Evolutionary conservation across 1,139 yeast species (phyloP).

Genomic region (Blastobotrys petasosporus): DNA sequence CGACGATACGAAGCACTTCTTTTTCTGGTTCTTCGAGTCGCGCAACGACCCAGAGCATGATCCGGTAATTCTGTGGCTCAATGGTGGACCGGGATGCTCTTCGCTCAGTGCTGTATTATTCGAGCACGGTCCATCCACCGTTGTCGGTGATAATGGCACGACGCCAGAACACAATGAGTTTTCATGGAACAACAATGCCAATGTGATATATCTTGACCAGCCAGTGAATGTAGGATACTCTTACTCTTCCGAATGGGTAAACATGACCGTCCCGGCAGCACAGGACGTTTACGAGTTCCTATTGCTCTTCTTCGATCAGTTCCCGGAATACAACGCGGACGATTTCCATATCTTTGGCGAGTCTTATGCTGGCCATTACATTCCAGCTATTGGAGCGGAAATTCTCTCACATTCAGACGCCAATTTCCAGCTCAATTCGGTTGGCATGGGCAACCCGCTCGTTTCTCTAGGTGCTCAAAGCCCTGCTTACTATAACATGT

Average conservation of each 20-base stretch:
- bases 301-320: constrained; percentile 82
- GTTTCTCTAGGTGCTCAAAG: constrained; percentile 90
- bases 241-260: constrained; percentile 12
- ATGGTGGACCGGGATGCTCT: constrained; percentile 73
- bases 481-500: constrained; percentile 55
- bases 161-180: constrained; percentile 45
- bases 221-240: constrained; percentile 61
- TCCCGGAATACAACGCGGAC: constrained; percentile 68
- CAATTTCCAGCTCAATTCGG: constrained; percentile 75
- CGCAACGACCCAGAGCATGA: constrained; percentile 58
- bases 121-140: constrained; percentile 60
- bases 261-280: constrained; percentile 64
- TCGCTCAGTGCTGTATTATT: constrained; percentile 61
- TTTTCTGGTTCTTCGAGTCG: constrained; percentile 69
- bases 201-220: constrained; percentile 65
- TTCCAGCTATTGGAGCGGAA: constrained; percentile 86
- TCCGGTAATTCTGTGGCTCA: constrained; percentile 61
- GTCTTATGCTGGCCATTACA: constrained; percentile 95
- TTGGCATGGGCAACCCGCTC: constrained; percentile 91
- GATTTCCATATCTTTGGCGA: constrained; percentile 96
- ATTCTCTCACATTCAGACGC: constrained; percentile 72
- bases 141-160: constrained; percentile 43
- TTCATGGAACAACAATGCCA: constrained; percentile 67
- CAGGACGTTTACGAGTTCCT: constrained; percentile 88
- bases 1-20: constrained; percentile 76